Evolutionary conservation across 179 eudicot genomes (phyloP), one percentile per base, ranked within the genome.

Genomic region (Dionaea muscipula): DNA sequence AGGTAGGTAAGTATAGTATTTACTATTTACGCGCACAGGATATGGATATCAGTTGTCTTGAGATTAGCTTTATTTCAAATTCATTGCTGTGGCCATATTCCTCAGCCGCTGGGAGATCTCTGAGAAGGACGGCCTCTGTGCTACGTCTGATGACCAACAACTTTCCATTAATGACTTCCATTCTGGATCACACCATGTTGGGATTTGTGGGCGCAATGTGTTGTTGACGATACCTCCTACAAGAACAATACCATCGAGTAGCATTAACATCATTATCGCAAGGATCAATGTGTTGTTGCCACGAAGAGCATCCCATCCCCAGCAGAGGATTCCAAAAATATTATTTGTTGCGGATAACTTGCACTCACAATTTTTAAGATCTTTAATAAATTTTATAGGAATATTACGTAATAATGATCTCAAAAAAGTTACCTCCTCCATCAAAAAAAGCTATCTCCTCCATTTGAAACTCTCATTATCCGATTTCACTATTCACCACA

Each of bases 161-260:
- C 85, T 80, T 75, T 82, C 90, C 97, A 90, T 90, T 65, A 90
- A 65, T 27, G 94, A 63, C 49, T 80, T 90, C 97, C 97, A 90
- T 63, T 86, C 95, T n/a, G 95, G 97, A 69, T 90, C 97, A 40
- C 97, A 90, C 97, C 97, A 90, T 26, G 90, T 72, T 22, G 97
- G 97, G 47, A 78, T 86, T 52, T 82, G 75, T 11, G 97, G 97
- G 7, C 97, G 95, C 59, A 90, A 59, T 22, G 82, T 56, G 77
- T 82, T 80, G 80, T 82, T 84, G 66, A 90, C 95, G 16, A 90
- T 90, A 49, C 97, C 97, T 24, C 94, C 97, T 90, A 48, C 6
- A 31, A 47, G 47, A n/a, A 48, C 6, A 31, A 47, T 51, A n/a
- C n/a, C 25, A 23, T 18, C 45, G 26, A 7, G 18, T 3, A 31